Percentiles rank a stretch among this genome's conserved stretches.
phyloP scores from a whole-genome alignment of 768 basidiomycete genomes.

The Rhodotorula graminis region DNA sequence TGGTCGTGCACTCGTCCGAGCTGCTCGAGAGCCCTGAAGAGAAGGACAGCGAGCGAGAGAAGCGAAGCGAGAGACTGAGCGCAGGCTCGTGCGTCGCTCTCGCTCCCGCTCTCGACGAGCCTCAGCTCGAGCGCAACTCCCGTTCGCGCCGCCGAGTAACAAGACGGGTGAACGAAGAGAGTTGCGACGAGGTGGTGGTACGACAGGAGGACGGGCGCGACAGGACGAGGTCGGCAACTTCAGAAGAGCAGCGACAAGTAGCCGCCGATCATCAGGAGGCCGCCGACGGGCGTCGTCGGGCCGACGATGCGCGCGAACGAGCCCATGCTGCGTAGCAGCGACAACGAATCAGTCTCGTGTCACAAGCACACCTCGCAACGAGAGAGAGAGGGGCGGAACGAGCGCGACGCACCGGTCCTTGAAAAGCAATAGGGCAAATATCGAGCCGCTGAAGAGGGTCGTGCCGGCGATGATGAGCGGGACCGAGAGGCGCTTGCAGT shows the following conservation, averaged over 20 bases:
- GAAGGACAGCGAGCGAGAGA: no score
- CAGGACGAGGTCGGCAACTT: not conserved
- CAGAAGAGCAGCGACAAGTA: constrained; percentile 9
- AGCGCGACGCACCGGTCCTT: constrained; percentile 1
- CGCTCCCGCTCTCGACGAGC: no score
- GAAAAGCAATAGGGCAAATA: constrained; percentile 35
- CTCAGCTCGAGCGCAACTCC: no score
- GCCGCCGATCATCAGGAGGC: constrained; percentile 27
- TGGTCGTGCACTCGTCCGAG: no score
- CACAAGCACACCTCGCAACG: not conserved
- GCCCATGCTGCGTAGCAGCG: constrained; percentile 13
- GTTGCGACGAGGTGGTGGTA: not conserved
- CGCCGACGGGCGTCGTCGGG: constrained; percentile 31
- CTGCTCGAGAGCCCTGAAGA: no score
- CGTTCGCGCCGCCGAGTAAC: no score
- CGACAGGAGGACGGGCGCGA: not conserved
- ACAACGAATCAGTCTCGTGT: not conserved
- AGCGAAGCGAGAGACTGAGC: no score
- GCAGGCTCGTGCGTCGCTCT: not conserved
- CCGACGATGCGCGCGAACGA: constrained; percentile 26
- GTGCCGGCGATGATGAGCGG: constrained; percentile 36
- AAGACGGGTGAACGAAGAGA: not conserved
- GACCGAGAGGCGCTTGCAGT: constrained; percentile 21
- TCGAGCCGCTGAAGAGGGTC: constrained; percentile 29
- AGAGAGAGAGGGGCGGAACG: not conserved